These are phyloP conservation scores for Rhodotorula sp. DNA, from an alignment of 1,284 basidiomycete genomes.

Conservation along the genomic window DNA sequence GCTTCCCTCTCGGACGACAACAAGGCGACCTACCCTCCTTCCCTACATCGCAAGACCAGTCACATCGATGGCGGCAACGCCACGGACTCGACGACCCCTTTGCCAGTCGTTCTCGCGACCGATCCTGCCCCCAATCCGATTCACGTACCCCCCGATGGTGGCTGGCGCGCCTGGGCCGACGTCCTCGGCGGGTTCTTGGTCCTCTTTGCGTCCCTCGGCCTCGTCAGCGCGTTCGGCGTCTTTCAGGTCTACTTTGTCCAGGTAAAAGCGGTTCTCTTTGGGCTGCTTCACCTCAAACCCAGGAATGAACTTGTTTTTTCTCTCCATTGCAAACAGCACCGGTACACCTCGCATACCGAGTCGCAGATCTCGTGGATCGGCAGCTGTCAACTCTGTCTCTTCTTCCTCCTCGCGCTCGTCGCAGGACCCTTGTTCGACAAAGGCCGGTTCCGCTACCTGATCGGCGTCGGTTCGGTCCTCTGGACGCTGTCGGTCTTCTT, in stretches of 20 bases:
- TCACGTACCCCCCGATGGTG: slow-evolving; percentile 17
- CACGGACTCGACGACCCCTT: too few species aligned
- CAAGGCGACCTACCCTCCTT: neutral
- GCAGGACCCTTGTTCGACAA: slow-evolving; percentile 19
- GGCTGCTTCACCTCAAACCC: too few species aligned
- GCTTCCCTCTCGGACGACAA: neutral
- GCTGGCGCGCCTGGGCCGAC: slow-evolving; percentile 12
- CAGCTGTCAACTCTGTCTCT: slow-evolving; percentile 25
- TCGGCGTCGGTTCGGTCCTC: slow-evolving; percentile 8
- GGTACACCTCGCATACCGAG: slow-evolving; percentile 1
- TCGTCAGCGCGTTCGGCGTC: slow-evolving; percentile 20
- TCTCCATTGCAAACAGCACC: neutral
- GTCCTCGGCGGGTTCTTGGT: slow-evolving; percentile 23
- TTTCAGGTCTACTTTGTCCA: slow-evolving; percentile 24
- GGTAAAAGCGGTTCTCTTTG: neutral
- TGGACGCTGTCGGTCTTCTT: slow-evolving; percentile 20
- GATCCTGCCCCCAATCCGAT: neutral
- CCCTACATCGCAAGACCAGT: too few species aligned
- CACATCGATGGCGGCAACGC: neutral
- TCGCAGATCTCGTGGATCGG: slow-evolving; percentile 28
- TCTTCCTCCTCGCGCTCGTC: slow-evolving; percentile 25
- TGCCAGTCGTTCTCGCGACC: neutral
- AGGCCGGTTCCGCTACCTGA: slow-evolving; percentile 9
- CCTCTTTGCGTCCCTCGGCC: slow-evolving; percentile 20
- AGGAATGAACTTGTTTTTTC: too few species aligned